Evolutionary conservation across 371 early-diverging fungal genomes (phyloP).

Genomic region (Pancytospora philotis): DNA sequence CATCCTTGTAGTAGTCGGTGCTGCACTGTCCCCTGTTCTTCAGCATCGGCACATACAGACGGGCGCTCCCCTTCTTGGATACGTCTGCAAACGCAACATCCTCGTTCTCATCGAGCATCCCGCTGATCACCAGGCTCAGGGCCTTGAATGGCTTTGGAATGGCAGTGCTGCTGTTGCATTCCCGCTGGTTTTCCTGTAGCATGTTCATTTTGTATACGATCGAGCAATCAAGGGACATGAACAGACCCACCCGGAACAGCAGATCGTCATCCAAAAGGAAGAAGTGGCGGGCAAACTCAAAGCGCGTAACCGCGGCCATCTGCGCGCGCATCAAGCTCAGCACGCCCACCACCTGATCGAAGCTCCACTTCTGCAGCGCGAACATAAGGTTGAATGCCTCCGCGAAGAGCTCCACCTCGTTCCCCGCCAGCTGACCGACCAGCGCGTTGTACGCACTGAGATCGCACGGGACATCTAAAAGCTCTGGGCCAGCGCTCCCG

Average conservation of each 20-base stretch:
- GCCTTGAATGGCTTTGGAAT: background rate
- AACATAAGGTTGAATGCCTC: background rate
- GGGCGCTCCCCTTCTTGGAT: background rate
- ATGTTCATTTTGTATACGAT: slow-evolving; percentile 10
- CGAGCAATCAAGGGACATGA: slow-evolving; percentile 1
- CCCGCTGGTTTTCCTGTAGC: background rate
- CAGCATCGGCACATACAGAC: background rate
- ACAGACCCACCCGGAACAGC: slow-evolving; percentile 9
- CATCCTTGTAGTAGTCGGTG: slow-evolving; percentile 24
- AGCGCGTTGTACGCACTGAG: background rate
- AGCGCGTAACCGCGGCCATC: background rate
- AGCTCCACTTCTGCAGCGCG: background rate
- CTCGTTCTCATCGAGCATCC: slow-evolving; percentile 43
- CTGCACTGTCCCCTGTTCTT: slow-evolving; percentile 32
- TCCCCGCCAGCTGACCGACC: background rate
- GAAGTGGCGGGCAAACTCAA: slow-evolving; percentile 1
- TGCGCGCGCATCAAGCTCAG: background rate
- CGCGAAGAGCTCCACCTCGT: background rate
- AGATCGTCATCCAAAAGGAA: slow-evolving; percentile 4
- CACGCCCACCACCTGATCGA: background rate
- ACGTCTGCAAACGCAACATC: slow-evolving; percentile 34
- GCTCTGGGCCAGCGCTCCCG: background rate
- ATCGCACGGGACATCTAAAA: background rate
- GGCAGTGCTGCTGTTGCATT: background rate
- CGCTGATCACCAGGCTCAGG: slow-evolving; percentile 15